phyloP scores from a whole-genome alignment of 208 protist species.

The Crithidia sp. region DNA sequence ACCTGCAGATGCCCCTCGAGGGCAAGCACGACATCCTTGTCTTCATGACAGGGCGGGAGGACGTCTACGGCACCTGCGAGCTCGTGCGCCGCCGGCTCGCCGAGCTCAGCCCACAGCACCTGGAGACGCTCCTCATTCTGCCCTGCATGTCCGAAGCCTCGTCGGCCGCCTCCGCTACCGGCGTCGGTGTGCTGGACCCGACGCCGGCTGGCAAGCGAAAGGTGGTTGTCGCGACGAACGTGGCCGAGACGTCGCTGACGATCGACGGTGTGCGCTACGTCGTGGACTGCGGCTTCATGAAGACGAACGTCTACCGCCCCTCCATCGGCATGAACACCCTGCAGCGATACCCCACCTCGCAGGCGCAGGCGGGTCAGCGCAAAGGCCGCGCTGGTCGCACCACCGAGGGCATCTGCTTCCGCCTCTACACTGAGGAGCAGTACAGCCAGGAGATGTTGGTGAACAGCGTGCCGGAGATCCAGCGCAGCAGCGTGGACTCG shows the following conservation, averaged over 20 bases:
- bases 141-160: slow-evolving; percentile 95
- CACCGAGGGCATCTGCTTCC: slow-evolving; percentile 93
- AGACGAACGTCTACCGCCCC: slow-evolving; percentile 99
- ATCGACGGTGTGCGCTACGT: slow-evolving; percentile 98
- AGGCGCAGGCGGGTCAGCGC: slow-evolving; percentile 98
- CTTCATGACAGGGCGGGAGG: slow-evolving; percentile 98
- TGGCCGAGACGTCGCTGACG: slow-evolving; percentile 99
- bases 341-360: slow-evolving; percentile 95
- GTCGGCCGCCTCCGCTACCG: slow-evolving; percentile 37
- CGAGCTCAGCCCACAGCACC: slow-evolving; percentile 93
- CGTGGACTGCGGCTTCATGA: slow-evolving; percentile 98
- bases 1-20: slow-evolving; percentile 86
- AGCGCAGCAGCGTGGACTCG: slow-evolving; percentile 97
- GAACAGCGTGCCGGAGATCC: slow-evolving; percentile 97
- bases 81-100: slow-evolving; percentile 87
- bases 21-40: slow-evolving; percentile 97
- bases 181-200: slow-evolving; percentile 94
- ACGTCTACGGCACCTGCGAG: slow-evolving; percentile 96
- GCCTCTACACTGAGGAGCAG: slow-evolving; percentile 97
- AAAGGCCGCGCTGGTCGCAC: slow-evolving; percentile 98
- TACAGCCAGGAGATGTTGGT: slow-evolving; percentile 96
- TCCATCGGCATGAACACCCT: slow-evolving; percentile 97
- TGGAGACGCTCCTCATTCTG: slow-evolving; percentile 86
- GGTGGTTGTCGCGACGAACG: slow-evolving; percentile 99
- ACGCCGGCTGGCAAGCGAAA: slow-evolving; percentile 95